Conservation (phyloP, 1,284 basidiomycete genomes). For the Schizopora paradoxa region DNA sequence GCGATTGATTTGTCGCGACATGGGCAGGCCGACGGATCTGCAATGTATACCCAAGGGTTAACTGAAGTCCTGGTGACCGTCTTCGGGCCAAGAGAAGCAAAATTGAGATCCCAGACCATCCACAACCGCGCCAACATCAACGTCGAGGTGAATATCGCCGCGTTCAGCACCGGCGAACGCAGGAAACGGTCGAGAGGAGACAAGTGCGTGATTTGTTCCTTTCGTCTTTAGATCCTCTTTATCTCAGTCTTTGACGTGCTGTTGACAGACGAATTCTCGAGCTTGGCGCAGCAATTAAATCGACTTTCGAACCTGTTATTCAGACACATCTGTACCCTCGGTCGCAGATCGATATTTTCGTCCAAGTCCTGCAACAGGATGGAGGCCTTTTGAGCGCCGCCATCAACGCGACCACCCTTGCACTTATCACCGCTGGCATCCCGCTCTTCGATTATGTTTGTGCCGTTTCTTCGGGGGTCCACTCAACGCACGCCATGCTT, state of each 20-base stretch:
- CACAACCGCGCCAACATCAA: conserved; percentile 83
- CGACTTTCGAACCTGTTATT: conserved; percentile 94
- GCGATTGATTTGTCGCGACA: conserved; percentile 74
- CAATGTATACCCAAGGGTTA: conserved; percentile 82
- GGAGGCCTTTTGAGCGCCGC: conserved; percentile 90
- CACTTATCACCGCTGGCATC: conserved; percentile 87
- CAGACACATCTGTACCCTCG: conserved; percentile 90
- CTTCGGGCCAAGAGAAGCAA: conserved; percentile 88
- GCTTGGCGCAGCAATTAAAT: conserved; percentile 80
- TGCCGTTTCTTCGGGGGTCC: conserved; percentile 77
- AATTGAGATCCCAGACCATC: conserved; percentile 64
- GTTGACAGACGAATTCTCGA: conserved; percentile 77
- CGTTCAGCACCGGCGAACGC: conserved; percentile 82
- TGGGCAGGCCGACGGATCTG: conserved; percentile 80
- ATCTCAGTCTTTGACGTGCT: conserved; percentile 12
- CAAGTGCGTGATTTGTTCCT: conserved; percentile 55
- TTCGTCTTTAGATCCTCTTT: not conserved
- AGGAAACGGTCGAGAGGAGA: conserved; percentile 77
- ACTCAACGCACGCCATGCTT: conserved; percentile 72
- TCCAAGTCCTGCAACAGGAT: conserved; percentile 91
- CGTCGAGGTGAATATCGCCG: conserved; percentile 80
- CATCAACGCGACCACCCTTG: conserved; percentile 92
- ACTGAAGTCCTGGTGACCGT: conserved; percentile 85
- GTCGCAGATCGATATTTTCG: conserved; percentile 88
- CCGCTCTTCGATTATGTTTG: conserved; percentile 89